These are phyloP conservation scores for Arachis hypogaea DNA, from an alignment of 306 rosid genomes.

Conservation along the genomic window DNA sequence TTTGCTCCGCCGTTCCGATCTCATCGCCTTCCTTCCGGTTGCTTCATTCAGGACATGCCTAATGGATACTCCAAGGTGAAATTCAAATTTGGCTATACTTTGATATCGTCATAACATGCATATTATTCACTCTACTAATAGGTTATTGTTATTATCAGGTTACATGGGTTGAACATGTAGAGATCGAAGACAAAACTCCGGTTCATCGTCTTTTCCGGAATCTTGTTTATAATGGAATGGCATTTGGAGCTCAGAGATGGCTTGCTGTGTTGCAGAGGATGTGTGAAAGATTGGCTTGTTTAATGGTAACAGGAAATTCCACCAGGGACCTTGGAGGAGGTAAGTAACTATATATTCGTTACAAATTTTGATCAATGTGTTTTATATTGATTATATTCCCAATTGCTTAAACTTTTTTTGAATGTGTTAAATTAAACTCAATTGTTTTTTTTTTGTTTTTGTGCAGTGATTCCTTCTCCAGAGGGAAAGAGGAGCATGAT, in stretches of 20 bases:
- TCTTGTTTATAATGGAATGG: slow-evolving; percentile 67
- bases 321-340: slow-evolving; percentile 90
- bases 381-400: background rate
- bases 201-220: slow-evolving; percentile 72
- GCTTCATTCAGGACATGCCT: slow-evolving; percentile 93
- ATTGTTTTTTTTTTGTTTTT: background rate
- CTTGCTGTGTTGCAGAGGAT: slow-evolving; percentile 76
- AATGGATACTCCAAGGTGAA: slow-evolving; percentile 88
- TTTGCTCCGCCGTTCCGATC: slow-evolving; percentile 59
- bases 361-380: too few relatives aligned
- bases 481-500: slow-evolving; percentile 95
- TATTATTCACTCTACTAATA: slow-evolving; percentile 15
- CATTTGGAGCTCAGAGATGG: slow-evolving; percentile 91
- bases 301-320: slow-evolving; percentile 67
- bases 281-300: slow-evolving; percentile 89
- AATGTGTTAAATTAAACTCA: background rate
- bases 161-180: slow-evolving; percentile 93
- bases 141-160: slow-evolving; percentile 49
- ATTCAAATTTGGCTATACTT: background rate
- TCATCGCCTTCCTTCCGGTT: slow-evolving; percentile 86
- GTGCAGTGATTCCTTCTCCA: slow-evolving; percentile 73
- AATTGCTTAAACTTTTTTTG: background rate
- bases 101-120: background rate
- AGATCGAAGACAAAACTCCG: slow-evolving; percentile 80
- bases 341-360: slow-evolving; percentile 4